These are phyloP conservation scores for Coriolopsis trogii DNA, from an alignment of 1,284 basidiomycete species.

Conservation along the genomic window DNA sequence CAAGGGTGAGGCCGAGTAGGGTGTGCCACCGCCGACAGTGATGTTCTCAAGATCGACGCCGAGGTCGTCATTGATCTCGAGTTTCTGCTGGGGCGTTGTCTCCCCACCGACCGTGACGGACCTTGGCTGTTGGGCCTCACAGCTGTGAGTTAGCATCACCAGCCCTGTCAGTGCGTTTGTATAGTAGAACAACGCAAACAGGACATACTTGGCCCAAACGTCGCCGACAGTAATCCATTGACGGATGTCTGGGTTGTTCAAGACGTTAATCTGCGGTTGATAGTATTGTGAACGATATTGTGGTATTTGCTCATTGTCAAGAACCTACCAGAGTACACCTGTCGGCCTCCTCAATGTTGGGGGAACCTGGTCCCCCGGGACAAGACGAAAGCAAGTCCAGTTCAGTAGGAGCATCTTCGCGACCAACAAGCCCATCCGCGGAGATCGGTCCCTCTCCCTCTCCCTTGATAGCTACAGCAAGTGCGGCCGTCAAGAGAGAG, in stretches of 20 bases:
- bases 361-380: constrained; percentile 11
- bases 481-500: too few relatives aligned
- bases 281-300: neutral
- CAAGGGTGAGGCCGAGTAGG: neutral
- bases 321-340: constrained; percentile 3
- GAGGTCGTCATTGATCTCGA: constrained; percentile 4
- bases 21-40: constrained; percentile 9
- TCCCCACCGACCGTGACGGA: constrained; percentile 9
- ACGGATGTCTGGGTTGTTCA: constrained; percentile 3
- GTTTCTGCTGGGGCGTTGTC: neutral
- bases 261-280: neutral
- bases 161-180: too few relatives aligned
- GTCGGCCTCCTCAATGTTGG: constrained; percentile 3
- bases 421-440: neutral
- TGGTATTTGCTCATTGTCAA: neutral
- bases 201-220: neutral
- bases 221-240: neutral
- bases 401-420: neutral
- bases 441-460: too few relatives aligned
- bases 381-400: constrained; percentile 5
- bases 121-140: neutral
- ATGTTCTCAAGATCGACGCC: constrained; percentile 9
- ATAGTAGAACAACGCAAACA: neutral
- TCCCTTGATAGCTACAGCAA: too few relatives aligned
- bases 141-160: constrained; percentile 13